phyloP scores from a whole-genome alignment of 495 filamentous ascomycete genomes.

The Aspergillus avenaceus region DNA sequence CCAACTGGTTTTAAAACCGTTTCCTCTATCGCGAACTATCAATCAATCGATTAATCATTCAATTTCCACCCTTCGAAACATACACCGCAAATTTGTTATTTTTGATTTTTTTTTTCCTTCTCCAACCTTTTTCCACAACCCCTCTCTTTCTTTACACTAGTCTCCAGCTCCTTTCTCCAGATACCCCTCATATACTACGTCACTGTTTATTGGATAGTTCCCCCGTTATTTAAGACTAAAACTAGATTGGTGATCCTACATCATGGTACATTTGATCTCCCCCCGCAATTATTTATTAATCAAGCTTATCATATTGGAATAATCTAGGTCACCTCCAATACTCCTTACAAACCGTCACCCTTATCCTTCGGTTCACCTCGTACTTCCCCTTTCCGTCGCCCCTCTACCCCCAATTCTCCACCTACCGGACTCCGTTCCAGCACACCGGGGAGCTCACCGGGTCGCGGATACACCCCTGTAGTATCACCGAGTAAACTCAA shows the following conservation, averaged over 20 bases:
- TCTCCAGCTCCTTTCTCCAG: no score
- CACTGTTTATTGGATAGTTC: neutral
- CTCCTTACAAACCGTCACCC: conserved; percentile 66
- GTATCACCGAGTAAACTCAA: conserved; percentile 46
- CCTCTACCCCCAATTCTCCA: conserved; percentile 46
- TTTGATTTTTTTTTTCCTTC: no score
- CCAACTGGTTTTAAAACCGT: no score
- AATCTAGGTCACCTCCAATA: conserved; percentile 32
- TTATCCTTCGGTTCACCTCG: conserved; percentile 65
- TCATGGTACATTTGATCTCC: conserved; percentile 21
- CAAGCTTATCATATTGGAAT: neutral
- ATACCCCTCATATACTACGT: no score
- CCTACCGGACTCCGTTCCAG: conserved; percentile 30
- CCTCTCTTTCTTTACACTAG: no score
- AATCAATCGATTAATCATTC: no score
- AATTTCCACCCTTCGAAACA: no score
- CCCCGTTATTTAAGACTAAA: neutral
- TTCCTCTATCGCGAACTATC: neutral
- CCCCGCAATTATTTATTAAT: neutral
- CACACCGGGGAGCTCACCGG: conserved; percentile 44
- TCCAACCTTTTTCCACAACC: no score
- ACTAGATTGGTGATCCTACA: neutral
- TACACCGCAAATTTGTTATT: no score
- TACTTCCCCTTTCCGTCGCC: conserved; percentile 71
- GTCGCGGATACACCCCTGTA: conserved; percentile 39